Evolutionary conservation across 208 protist species (phyloP), one percentile per base, ranked within the genome.

Genomic region (Crithidia thermophila): DNA sequence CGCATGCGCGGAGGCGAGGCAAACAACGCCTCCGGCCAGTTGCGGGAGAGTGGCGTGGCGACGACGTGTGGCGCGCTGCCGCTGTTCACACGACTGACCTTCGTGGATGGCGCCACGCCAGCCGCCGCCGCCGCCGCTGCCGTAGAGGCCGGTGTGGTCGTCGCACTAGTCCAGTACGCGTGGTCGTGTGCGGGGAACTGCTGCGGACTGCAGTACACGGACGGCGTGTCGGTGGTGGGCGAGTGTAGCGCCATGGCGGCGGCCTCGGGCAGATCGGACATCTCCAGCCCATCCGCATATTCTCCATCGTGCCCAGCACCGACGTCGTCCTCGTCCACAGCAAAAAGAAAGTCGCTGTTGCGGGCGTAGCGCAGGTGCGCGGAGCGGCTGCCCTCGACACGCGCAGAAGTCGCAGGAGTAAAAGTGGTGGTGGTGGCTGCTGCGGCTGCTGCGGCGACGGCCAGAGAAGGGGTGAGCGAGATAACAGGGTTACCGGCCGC

Each of bases 121-220:
- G 13, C 50, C 50, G 9, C 20, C 30, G 30, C 28, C 31, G 28
- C 50, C 18, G 14, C 30, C n/a, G 20, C 50, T 16, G 7, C 1
- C n/a, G 30, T 20, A 23, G 21, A 57, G 18, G 11, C 23, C 21
- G 36, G 62, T 4, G 53, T 55, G 2, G 52, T 23, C 5, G 43
- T 37, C 21, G 45, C 51, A 30, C 40, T 46, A 28, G 34, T 28
- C 30, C 45, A 34, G 37, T 31, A 39, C 27, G 25, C 20, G 11
- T 13, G 21, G 21, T 64, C 47, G 21, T 31, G 27, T 4, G 20
- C 4, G 55, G 16, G 51, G 2, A 67, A 27, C 51, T 49, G 59
- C 43, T 74, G 68, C 18, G 68, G 68, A 4, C 68, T 74, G 68
- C 21, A 74, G 51, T 74, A 74, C 40, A 27, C 16, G 1, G 68